Conservation (phyloP, 2,329 filamentous ascomycete genomes). For the Neonectria ditissima region DNA sequence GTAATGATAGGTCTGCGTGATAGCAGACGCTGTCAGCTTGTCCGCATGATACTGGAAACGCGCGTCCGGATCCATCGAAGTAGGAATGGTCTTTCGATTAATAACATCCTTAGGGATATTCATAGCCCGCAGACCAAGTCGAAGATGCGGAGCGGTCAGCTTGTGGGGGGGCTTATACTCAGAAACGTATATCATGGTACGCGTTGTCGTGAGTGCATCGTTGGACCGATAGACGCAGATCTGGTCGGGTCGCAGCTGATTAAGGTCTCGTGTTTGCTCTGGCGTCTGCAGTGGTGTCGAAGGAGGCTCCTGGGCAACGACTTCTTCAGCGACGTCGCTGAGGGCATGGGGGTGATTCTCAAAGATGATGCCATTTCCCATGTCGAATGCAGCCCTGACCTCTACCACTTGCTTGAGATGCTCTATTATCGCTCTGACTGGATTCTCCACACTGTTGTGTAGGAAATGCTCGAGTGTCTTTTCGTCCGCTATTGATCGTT, state of each 20-base stretch:
- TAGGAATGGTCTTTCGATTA: constrained; percentile 33
- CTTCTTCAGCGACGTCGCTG: constrained; percentile 44
- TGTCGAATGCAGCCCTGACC: constrained; percentile 36
- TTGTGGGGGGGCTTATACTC: constrained; percentile 63
- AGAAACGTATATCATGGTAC: constrained; percentile 47
- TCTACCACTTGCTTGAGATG: constrained; percentile 40
- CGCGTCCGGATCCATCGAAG: constrained; percentile 43
- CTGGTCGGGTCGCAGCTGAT: constrained; percentile 49
- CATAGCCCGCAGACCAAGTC: constrained; percentile 55
- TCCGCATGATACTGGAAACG: constrained; percentile 52
- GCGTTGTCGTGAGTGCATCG: constrained; percentile 8
- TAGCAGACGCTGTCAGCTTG: constrained; percentile 53
- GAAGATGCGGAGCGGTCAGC: constrained; percentile 56
- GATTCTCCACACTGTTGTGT: constrained; percentile 46
- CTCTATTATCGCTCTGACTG: constrained; percentile 47
- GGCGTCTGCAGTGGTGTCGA: too few relatives aligned
- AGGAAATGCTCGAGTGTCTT: constrained; percentile 48
- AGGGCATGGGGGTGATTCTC: constrained; percentile 47
- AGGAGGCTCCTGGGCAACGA: too few relatives aligned
- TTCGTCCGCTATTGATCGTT: constrained; percentile 36
- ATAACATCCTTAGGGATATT: constrained; percentile 48
- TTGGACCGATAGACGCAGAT: constrained; percentile 42
- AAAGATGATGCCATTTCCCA: constrained; percentile 49
- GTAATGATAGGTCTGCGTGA: constrained; percentile 62
- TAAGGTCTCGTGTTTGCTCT: constrained; percentile 33